These are phyloP conservation scores for Fremontodendron californicum DNA, from an alignment of 345 rosid genomes.

Conservation along the genomic window DNA sequence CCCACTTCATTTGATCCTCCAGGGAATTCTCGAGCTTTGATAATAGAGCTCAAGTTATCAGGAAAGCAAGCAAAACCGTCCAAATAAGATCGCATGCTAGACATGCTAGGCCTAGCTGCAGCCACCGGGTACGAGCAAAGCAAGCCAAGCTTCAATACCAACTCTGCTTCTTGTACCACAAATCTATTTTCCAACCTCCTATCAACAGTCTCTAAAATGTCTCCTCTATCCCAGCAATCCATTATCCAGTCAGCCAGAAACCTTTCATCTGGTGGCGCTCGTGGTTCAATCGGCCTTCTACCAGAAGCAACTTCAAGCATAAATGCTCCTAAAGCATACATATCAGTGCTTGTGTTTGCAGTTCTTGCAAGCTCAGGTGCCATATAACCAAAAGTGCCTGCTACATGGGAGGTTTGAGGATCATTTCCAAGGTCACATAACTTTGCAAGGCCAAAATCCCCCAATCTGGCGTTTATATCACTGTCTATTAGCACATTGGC, in stretches of 20 bases:
- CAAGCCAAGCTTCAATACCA: slow-evolving; percentile 34
- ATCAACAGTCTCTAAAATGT: slow-evolving; percentile 29
- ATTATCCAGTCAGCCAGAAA: slow-evolving; percentile 36
- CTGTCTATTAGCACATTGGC: too few species aligned
- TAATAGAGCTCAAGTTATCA: neutral
- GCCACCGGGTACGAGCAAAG: slow-evolving; percentile 35
- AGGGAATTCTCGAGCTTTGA: neutral
- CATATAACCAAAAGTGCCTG: too few species aligned
- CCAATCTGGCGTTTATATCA: too few species aligned
- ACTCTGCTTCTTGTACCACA: slow-evolving; percentile 24
- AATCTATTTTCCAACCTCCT: too few species aligned
- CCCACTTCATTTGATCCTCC: neutral
- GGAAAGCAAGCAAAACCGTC: slow-evolving; percentile 17
- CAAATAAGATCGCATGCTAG: slow-evolving; percentile 26
- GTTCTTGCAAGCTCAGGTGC: too few species aligned
- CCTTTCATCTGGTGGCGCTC: slow-evolving; percentile 7
- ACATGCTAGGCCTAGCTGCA: slow-evolving; percentile 40
- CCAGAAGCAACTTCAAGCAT: too few species aligned
- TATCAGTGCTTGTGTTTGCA: too few species aligned
- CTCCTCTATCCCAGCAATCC: slow-evolving; percentile 33
- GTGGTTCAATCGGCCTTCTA: too few species aligned
- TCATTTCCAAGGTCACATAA: too few species aligned
- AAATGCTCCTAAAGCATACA: too few species aligned
- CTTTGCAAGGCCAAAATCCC: too few species aligned
- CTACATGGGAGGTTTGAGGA: too few species aligned